Evolutionary conservation across 2,329 filamentous ascomycete species (phyloP), one percentile per base, ranked within the genome.

Genomic region (Tolypocladium sp.): DNA sequence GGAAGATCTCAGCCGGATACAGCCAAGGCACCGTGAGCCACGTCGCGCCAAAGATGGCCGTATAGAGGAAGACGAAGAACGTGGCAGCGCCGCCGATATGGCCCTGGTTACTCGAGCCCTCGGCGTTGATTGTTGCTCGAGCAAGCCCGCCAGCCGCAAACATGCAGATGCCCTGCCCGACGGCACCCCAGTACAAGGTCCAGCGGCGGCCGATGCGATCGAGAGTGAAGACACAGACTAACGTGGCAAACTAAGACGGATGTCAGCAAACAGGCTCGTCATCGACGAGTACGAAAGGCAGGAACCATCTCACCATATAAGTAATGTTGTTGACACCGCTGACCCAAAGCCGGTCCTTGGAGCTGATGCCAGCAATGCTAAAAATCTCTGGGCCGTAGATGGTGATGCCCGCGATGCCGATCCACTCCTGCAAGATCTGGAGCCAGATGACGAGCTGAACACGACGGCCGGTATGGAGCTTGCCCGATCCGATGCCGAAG

Each of bases 1-100:
- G 87, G 66, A 90, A 91, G 59, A 91, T 91, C 68, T 92, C 88
- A 1, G 88, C 86, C 0, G 85, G 86, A 58, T 88, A 88, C 0
- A 89, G 71, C 83, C 83, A 76, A 0, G 83, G 83, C 0, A 85
- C 79, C 0, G 76, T 81, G 8, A 82, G 64, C 78, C 79, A 81
- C 0, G 73, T 76, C 0, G 76, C 74, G 0, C 76, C 72, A 12
- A 77, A 76, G 20, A 76, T 67, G 2, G 67, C 70, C 0, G 71
- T 77, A 71, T 67, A 81, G 33, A 81, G 74, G 73, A 89, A 91
- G 22, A 91, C 84, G 72, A 91, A 88, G 0, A 83, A 83, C 0
- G 85, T 87, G 0, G 87, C 87, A 0, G 87, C 88, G 0, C 82
- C 83, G 38, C 85, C 85, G 56, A 82, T 86, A 0, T 74, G 76